These are phyloP conservation scores for Blastocystis hominis DNA, from an alignment of 352 stramenopile genomes.

Conservation along the genomic window DNA sequence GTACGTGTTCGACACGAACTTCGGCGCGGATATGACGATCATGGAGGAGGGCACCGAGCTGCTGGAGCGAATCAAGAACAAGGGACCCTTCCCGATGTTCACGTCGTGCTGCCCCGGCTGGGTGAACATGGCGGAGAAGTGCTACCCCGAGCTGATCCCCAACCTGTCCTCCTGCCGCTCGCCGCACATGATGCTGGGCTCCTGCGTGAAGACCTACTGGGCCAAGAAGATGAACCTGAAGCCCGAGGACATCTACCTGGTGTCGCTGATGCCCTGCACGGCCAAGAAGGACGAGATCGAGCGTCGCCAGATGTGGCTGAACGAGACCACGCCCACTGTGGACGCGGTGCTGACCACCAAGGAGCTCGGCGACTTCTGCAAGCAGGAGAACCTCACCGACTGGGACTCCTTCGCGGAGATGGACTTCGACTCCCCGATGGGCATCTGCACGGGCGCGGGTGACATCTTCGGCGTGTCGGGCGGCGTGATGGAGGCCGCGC, in stretches of 20 bases:
- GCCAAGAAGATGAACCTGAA: slow-evolving; percentile 49
- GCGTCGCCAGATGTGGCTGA: slow-evolving; percentile 59
- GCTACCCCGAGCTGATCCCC: slow-evolving; percentile 79
- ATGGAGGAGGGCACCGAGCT: slow-evolving; percentile 82
- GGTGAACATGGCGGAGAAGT: slow-evolving; percentile 94
- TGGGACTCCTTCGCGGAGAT: slow-evolving; percentile 54
- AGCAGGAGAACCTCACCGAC: slow-evolving; percentile 59
- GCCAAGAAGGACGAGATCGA: slow-evolving; percentile 92
- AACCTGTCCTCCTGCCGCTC: slow-evolving; percentile 87
- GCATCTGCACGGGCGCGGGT: slow-evolving; percentile 30
- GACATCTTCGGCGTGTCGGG: slow-evolving; percentile 63
- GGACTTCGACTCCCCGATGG: slow-evolving; percentile 54
- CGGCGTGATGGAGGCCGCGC: slow-evolving; percentile 68
- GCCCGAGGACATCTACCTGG: slow-evolving; percentile 76
- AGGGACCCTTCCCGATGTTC: slow-evolving; percentile 79
- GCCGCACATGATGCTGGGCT: slow-evolving; percentile 79
- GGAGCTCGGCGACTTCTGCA: slow-evolving; percentile 68
- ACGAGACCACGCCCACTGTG: slow-evolving; percentile 70
- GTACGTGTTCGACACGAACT: slow-evolving; percentile 81
- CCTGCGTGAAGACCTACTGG: slow-evolving; percentile 57
- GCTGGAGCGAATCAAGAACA: slow-evolving; percentile 71
- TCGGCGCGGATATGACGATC: slow-evolving; percentile 78
- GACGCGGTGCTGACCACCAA: slow-evolving; percentile 82
- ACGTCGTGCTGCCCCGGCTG: slow-evolving; percentile 88
- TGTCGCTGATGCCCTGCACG: slow-evolving; percentile 92